Conservation (phyloP, 1,284 basidiomycete species). For the Sporisorium iseilematis-ciliati region DNA sequence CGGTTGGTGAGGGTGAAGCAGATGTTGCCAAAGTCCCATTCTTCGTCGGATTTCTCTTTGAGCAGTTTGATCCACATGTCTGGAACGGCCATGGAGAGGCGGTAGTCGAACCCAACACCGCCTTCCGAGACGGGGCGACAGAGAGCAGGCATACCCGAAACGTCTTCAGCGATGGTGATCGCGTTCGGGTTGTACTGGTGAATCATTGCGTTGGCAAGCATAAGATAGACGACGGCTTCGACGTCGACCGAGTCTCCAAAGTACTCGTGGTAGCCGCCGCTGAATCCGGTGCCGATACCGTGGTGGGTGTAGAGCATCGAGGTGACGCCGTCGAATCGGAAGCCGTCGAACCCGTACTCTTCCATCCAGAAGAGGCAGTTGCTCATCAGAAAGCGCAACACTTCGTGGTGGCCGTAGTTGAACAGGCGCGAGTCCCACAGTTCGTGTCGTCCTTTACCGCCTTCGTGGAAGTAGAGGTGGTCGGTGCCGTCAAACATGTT, state of each 20-base stretch:
- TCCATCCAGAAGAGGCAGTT: slow-evolving; percentile 97
- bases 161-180: slow-evolving; percentile 96
- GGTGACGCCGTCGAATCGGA: slow-evolving; percentile 97
- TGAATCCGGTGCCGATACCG: slow-evolving; percentile 96
- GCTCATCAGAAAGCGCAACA: slow-evolving; percentile 91
- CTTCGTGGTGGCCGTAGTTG: slow-evolving; percentile 95
- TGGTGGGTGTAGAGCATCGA: slow-evolving; percentile 99
- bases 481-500: slow-evolving; percentile 97
- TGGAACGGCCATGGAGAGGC: slow-evolving; percentile 96
- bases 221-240: slow-evolving; percentile 92
- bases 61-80: slow-evolving; percentile 99
- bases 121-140: slow-evolving; percentile 83
- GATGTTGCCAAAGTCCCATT: slow-evolving; percentile 90
- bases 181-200: slow-evolving; percentile 82
- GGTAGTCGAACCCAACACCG: slow-evolving; percentile 96
- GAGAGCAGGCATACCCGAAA: slow-evolving; percentile 96
- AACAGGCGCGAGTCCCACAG: slow-evolving; percentile 92
- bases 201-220: slow-evolving; percentile 94
- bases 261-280: slow-evolving; percentile 97
- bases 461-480: slow-evolving; percentile 96
- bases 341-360: slow-evolving; percentile 94
- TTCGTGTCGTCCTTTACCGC: slow-evolving; percentile 87
- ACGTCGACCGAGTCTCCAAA: slow-evolving; percentile 87
- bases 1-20: slow-evolving; percentile 91
- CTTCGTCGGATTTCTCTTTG: slow-evolving; percentile 88